Percentiles rank a stretch among this genome's conserved stretches.
Evolutionary conservation across 805 yeast genomes (phyloP).

Genomic region (Monosporozyma aquatica): DNA sequence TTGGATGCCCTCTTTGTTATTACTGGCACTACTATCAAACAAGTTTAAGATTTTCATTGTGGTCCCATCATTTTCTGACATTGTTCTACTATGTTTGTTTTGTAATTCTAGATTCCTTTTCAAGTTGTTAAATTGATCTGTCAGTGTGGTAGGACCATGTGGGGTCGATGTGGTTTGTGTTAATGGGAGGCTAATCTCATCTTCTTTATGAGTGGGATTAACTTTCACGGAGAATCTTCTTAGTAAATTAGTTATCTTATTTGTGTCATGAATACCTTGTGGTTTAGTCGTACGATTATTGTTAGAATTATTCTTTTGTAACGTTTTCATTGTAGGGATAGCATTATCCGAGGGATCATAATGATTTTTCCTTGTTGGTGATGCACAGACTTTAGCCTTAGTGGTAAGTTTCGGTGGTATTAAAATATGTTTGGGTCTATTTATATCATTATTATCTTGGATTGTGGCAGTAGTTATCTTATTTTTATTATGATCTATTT

Average conservation of each 20-base stretch:
- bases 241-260: conserved; percentile 6
- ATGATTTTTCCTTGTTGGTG: conserved; percentile 31
- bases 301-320: not conserved
- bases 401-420: conserved; percentile 3
- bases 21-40: not conserved
- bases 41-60: not conserved
- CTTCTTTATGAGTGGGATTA: not conserved
- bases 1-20: not conserved
- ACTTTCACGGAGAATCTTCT: conserved; percentile 9
- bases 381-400: conserved; percentile 29
- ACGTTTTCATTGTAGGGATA: not conserved
- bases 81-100: conserved; percentile 3
- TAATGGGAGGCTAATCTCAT: conserved; percentile 5
- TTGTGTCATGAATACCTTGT: not conserved
- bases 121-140: not conserved
- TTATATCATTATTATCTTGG: not conserved
- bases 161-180: conserved; percentile 8
- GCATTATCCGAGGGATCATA: conserved; percentile 6
- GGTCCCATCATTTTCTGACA: conserved; percentile 2
- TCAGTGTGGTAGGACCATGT: not conserved
- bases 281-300: not conserved
- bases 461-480: not conserved
- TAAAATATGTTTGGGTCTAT: not conserved
- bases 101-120: not conserved
- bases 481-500: not conserved